These are phyloP conservation scores for Casuarina glauca DNA, from an alignment of 306 rosid species.

Conservation along the genomic window DNA sequence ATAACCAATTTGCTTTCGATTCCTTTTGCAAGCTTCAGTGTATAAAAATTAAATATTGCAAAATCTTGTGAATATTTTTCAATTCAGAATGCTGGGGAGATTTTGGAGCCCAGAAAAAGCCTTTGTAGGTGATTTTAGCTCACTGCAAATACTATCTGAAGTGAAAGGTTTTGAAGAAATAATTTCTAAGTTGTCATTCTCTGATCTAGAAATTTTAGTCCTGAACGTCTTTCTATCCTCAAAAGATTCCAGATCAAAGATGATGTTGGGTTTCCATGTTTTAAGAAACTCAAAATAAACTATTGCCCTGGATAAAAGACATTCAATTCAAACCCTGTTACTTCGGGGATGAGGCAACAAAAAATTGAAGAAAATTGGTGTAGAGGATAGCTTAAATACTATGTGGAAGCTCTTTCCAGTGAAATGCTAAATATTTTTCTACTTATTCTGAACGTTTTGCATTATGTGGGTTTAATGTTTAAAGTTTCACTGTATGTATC, in stretches of 20 bases:
- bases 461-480: no score
- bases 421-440: no score
- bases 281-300: fast-evolving
- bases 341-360: neutral
- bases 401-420: neutral
- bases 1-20: neutral
- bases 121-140: neutral
- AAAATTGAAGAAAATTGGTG: neutral
- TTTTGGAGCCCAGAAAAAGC: neutral
- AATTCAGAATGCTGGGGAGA: neutral
- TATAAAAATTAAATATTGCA: neutral
- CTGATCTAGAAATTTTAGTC: neutral
- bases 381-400: neutral
- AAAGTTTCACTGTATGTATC: no score
- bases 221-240: neutral
- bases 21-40: neutral
- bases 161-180: neutral
- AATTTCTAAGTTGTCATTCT: neutral
- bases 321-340: neutral
- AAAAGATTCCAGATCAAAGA: neutral
- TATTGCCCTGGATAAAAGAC: neutral
- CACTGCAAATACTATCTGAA: neutral
- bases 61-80: neutral
- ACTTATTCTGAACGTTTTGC: neutral
- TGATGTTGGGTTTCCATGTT: neutral